These are phyloP conservation scores for Gaertneriomyces semiglobifer DNA, from an alignment of 192 early-diverging fungal species.

Conservation along the genomic window DNA sequence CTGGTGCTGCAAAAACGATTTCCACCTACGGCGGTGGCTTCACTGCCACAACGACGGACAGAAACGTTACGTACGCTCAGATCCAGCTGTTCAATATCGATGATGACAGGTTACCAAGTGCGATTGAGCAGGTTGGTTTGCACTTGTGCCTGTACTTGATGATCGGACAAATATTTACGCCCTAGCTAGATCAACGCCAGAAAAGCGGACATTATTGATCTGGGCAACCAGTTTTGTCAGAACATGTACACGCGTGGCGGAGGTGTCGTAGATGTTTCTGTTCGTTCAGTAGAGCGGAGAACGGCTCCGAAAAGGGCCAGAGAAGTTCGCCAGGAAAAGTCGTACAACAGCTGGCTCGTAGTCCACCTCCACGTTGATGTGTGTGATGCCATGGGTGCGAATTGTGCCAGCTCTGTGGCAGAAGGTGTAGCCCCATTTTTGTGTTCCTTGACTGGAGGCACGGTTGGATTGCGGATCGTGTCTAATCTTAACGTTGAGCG, in stretches of 20 bases:
- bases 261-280: conserved; percentile 55
- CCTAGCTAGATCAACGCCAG: conserved; percentile 28
- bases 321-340: conserved; percentile 1
- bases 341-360: conserved; percentile 57
- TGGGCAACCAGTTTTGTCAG: conserved; percentile 62
- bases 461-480: conserved; percentile 64
- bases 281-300: conserved; percentile 46
- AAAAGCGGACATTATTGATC: conserved; percentile 40
- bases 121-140: conserved; percentile 28
- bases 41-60: conserved; percentile 50
- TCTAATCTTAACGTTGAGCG: conserved; percentile 67
- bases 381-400: conserved; percentile 78
- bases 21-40: conserved; percentile 53
- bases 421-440: conserved; percentile 66
- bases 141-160: background rate
- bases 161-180: background rate
- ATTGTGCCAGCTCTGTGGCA: conserved; percentile 65
- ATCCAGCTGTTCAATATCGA: conserved; percentile 58
- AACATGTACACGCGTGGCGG: conserved; percentile 68
- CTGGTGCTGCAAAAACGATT: conserved; percentile 71
- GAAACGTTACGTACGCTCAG: conserved; percentile 72
- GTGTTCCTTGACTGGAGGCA: conserved; percentile 48
- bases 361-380: conserved; percentile 75
- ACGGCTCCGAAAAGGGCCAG: conserved; percentile 9
- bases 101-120: conserved; percentile 39